These are phyloP conservation scores for Leishmania arabica DNA, from an alignment of 208 protist genomes.

Conservation along the genomic window DNA sequence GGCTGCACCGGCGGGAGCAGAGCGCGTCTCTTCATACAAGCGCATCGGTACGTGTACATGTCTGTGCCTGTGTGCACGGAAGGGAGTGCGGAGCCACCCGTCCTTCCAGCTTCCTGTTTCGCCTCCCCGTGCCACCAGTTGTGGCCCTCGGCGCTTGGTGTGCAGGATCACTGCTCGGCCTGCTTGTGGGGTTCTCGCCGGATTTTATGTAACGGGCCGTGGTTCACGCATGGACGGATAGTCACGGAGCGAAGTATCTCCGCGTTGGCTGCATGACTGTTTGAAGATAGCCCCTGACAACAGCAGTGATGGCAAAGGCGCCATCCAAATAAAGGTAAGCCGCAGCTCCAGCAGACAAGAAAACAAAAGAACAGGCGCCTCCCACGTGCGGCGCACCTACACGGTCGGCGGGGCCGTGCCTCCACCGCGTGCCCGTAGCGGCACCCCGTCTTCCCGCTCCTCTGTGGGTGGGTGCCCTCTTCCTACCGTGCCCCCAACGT, in stretches of 20 bases:
- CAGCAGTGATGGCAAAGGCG: background rate
- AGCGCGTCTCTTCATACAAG: background rate
- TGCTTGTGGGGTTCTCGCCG: background rate
- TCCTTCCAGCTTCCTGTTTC: background rate
- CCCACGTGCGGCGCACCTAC: background rate
- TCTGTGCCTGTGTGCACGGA: background rate
- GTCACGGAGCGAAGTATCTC: background rate
- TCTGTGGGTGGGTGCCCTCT: background rate
- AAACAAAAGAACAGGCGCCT: background rate
- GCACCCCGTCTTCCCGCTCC: background rate
- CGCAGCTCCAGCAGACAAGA: background rate
- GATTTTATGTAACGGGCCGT: background rate
- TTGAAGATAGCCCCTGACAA: background rate
- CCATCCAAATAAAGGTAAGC: background rate
- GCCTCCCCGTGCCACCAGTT: background rate
- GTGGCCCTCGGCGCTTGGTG: background rate
- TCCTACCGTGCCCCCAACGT: accelerated
- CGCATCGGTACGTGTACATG: background rate
- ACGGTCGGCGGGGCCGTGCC: background rate
- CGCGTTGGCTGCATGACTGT: background rate
- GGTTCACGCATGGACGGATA: background rate
- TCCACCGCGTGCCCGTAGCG: background rate
- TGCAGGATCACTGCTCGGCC: background rate
- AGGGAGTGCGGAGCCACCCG: background rate
- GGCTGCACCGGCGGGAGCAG: background rate